Evolutionary conservation across 129 eudicot genomes (phyloP), one percentile per base, ranked within the genome.

Genomic region (Lactuca sativa): DNA sequence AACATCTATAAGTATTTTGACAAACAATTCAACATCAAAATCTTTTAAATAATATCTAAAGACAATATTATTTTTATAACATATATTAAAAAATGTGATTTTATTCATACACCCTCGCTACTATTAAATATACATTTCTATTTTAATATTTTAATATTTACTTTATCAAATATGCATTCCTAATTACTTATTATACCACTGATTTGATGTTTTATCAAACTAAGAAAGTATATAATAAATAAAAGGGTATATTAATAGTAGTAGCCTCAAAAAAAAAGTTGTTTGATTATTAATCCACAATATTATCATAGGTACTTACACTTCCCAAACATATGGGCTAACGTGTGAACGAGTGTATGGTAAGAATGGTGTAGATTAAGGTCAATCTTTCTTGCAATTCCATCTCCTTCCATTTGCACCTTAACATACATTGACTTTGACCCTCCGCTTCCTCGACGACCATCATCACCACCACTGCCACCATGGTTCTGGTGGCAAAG

Each of bases 341-440:
- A 76, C 69, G 79, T 72, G 59, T 56, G 54, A 69, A 62, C 60
- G n/a, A 90, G 92, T 11, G 88, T 17, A 25, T 82, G 73, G 74
- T 79, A 84, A 80, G 88, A 90, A 16, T 60, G 43, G 56, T 84
- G 72, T 37, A 64, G 65, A 56, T 73, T 80, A 6, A 90, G 53
- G 72, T 86, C 85, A 62, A 90, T 66, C 80, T 90, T 90, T 70
- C 96, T 80, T 62, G 90, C 89, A 16, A 90, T 90, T 56, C 82
- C 81, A 62, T 74, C 86, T 60, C 96, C 96, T 59, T 90, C 96
- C 88, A 90, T 90, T 31, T 86, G 86, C 76, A 86, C 96, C 70
- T 90, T 90, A 37, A 90, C 96, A 55, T 64, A 90, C 81, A 51
- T 69, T 7, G 85, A 74, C 3, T 74, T 78, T 66, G 64, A 56